phyloP scores from a whole-genome alignment of 31 red algal species.

The Porphyra umbilicalis region DNA sequence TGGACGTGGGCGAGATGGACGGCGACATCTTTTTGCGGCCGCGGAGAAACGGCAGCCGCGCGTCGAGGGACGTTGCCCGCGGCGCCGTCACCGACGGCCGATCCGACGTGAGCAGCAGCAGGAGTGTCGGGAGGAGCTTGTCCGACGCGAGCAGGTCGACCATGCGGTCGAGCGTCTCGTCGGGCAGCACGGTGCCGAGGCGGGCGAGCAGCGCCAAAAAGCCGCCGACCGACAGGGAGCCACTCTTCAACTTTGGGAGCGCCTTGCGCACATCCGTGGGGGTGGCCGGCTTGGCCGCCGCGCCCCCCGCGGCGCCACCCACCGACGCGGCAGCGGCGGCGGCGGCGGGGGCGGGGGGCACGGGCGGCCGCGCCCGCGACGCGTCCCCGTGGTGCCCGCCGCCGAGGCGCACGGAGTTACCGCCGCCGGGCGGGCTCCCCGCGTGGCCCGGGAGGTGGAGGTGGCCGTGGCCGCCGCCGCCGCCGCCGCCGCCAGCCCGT shows the following conservation, averaged over 20 bases:
- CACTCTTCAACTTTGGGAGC: neutral
- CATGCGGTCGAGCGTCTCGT: neutral
- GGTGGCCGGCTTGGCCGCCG: neutral
- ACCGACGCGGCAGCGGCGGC: no score
- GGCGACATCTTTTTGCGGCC: neutral
- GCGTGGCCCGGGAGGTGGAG: neutral
- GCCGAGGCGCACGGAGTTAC: neutral
- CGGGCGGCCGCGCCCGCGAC: neutral
- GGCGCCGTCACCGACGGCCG: neutral
- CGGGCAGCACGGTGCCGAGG: neutral
- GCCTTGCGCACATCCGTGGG: neutral
- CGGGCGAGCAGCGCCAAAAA: neutral
- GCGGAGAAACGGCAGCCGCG: neutral
- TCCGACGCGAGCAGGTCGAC: neutral
- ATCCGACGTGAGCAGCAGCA: neutral
- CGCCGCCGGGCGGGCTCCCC: neutral
- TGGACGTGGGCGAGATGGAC: neutral
- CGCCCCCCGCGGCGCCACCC: neutral
- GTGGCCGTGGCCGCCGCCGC: neutral
- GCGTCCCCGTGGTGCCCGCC: neutral
- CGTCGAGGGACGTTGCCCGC: neutral
- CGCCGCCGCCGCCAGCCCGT: neutral
- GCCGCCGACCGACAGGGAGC: neutral
- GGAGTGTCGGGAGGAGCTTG: neutral
- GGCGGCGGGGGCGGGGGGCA: neutral